Percentiles rank a stretch among this genome's conserved stretches.
Conservation (phyloP, 768 basidiomycete genomes). For the Leccinum pellstonianum region DNA sequence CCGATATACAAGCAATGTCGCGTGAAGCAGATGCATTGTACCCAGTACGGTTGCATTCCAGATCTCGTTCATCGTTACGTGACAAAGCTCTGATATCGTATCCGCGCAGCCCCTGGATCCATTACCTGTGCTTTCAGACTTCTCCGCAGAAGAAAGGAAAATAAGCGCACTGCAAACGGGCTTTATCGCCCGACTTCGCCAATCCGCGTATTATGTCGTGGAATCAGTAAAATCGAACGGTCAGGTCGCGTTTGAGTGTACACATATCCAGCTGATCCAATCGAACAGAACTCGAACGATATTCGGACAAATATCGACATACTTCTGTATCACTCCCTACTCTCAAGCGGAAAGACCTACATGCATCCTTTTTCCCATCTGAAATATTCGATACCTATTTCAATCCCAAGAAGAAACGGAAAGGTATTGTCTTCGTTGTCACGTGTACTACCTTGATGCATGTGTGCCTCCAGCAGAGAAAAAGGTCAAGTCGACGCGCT, state of each 20-base stretch:
- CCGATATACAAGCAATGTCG: conserved; percentile 74
- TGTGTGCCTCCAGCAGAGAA: conserved; percentile 24
- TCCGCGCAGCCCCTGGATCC: conserved; percentile 54
- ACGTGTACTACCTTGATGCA: background rate
- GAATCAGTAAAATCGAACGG: conserved; percentile 68
- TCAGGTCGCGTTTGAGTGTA: conserved; percentile 20
- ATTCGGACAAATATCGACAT: conserved; percentile 81
- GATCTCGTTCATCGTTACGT: conserved; percentile 17
- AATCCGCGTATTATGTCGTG: conserved; percentile 72
- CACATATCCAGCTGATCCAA: conserved; percentile 1
- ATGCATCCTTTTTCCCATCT: conserved; percentile 74
- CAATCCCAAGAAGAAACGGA: conserved; percentile 67
- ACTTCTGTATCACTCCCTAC: conserved; percentile 58
- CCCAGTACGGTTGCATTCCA: conserved; percentile 56
- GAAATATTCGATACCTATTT: conserved; percentile 79
- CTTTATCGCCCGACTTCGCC: conserved; percentile 61
- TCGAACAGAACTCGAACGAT: conserved; percentile 65
- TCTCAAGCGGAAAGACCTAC: conserved; percentile 67
- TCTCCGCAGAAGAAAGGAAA: conserved; percentile 60
- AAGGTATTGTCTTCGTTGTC: conserved; percentile 29
- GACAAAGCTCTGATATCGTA: conserved; percentile 20
- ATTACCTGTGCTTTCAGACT: conserved; percentile 67
- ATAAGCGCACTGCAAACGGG: conserved; percentile 67
- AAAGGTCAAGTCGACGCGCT: conserved; percentile 38
- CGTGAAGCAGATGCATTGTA: conserved; percentile 77